A percentile compares a stretch with the other conserved stretches of the same genome.
phyloP scores from a whole-genome alignment of 2,329 filamentous ascomycete species.

The Fusarium pseudograminearum region DNA sequence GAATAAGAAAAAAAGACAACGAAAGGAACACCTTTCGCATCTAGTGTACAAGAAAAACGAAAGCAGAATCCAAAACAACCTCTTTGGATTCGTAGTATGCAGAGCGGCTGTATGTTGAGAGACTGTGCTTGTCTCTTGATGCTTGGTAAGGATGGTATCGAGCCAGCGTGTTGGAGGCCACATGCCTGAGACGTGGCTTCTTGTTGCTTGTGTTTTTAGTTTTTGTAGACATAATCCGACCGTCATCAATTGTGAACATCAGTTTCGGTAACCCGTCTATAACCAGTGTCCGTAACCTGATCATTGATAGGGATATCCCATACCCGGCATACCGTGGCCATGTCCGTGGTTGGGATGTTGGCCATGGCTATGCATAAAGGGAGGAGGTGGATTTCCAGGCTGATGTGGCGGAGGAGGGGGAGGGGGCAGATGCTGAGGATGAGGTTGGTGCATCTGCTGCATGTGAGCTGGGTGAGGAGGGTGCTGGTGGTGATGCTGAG shows the following conservation, averaged over 20 bases:
- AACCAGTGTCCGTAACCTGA: neutral
- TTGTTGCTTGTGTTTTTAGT: conserved; percentile 13
- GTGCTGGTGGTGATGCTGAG: conserved; percentile 35
- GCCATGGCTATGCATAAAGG: conserved; percentile 43
- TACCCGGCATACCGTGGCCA: conserved; percentile 44
- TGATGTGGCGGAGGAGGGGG: conserved; percentile 43
- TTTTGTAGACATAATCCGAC: neutral
- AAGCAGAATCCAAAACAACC: conserved; percentile 44
- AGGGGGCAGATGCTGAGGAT: conserved; percentile 37
- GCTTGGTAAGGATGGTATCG: conserved; percentile 31
- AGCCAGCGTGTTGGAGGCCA: conserved; percentile 4
- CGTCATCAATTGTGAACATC: neutral
- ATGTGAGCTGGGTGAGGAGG: conserved; percentile 33
- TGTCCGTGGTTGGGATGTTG: conserved; percentile 29
- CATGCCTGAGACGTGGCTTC: conserved; percentile 9
- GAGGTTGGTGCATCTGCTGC: conserved; percentile 36
- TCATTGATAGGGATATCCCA: conserved; percentile 47
- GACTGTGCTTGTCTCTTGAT: conserved; percentile 16
- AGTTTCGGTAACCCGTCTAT: neutral
- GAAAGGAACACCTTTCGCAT: conserved; percentile 13
- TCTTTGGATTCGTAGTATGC: conserved; percentile 43
- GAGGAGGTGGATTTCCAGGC: conserved; percentile 31
- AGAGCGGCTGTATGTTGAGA: conserved; percentile 39
- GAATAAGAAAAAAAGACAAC: conserved; percentile 5
- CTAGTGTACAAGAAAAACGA: conserved; percentile 44